Conservation (phyloP, 768 basidiomycete species). For the Boletus vermiculosoides region DNA sequence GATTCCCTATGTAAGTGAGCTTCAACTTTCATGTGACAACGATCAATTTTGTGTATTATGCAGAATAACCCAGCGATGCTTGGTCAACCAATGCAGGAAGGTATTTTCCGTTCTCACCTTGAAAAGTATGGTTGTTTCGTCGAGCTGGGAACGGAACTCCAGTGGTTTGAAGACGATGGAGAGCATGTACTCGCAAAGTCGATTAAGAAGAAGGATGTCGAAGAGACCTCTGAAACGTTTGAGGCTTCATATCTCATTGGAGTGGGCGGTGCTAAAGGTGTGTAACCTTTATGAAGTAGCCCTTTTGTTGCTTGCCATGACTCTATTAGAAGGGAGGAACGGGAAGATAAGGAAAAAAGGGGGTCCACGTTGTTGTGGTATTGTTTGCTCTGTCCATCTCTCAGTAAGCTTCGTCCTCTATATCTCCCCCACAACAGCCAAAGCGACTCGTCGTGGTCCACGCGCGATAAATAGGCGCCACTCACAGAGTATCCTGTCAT, state of each 20-base stretch:
- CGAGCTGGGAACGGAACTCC: conserved; percentile 46
- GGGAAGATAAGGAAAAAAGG: too few species aligned
- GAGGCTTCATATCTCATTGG: conserved; percentile 39
- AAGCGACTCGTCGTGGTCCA: too few species aligned
- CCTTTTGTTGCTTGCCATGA: background rate
- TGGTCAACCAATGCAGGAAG: conserved; percentile 34
- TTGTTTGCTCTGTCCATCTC: too few species aligned
- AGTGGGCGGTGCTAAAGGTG: conserved; percentile 39
- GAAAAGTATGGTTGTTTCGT: conserved; percentile 29
- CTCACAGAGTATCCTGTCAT: too few species aligned
- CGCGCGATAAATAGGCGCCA: too few species aligned
- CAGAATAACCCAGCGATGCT: conserved; percentile 16
- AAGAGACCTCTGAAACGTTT: conserved; percentile 28
- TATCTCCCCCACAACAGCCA: too few species aligned
- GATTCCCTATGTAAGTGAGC: conserved; percentile 25
- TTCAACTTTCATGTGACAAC: background rate
- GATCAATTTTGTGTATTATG: background rate
- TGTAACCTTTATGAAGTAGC: background rate
- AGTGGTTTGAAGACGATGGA: conserved; percentile 40
- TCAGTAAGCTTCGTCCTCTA: too few species aligned
- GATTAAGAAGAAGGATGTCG: conserved; percentile 21
- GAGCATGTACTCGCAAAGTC: conserved; percentile 39
- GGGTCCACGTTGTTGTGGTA: too few species aligned
- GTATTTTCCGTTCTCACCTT: conserved; percentile 17
- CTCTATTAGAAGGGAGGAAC: too few species aligned